Base-by-base conservation (phyloP, 164 flowering plant genomes). In the Tinospora cordifolia region DNA sequence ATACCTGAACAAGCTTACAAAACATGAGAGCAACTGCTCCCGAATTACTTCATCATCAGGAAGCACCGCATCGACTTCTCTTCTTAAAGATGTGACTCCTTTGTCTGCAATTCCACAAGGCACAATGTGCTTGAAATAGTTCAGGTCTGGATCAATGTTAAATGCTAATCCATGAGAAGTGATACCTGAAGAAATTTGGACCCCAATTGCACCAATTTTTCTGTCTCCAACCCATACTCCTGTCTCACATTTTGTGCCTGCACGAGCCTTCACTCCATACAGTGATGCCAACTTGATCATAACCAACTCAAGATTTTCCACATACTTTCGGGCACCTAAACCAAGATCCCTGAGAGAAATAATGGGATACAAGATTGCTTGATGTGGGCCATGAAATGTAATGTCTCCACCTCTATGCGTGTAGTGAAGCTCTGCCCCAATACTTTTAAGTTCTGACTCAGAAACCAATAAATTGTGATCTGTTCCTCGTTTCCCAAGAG, bases 191-290 rank as follows among this genome's bases (percentile, higher is more conserved):
- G 94, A 88, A 72, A 94, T 89, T 13, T 83, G 80, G 67, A 94
- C 98, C 46, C 98, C 97, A 72, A 94, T 90, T 1, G 98, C 97
- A 51, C 98, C 98, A 59, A 91, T 88, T 85, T 91, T 93, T 77
- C 87, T 79, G 30, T 88, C 89, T 65, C 85, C 97, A 44, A 94
- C 95, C 97, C 95, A 92, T 57, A 92, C 92, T 27, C 97, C 97
- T 0, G 97, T 90, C 69, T 90, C 90, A 60, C 93, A 71, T 14
- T 27, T 76, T 38, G 70, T 47, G 44, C 97, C 97, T 36, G 85
- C 74, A 68, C 74, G 66, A 72, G 97, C 95, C 65, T 75, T 76
- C 66, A 90, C 88, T 27, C 95, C 87, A 78, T 94, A 92, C 11
- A 83, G 51, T 73, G 90, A 82, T 22, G 97, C 86, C 76, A 91